Base-by-base conservation (phyloP, 768 basidiomycete species). In the Suillus bovinus region DNA sequence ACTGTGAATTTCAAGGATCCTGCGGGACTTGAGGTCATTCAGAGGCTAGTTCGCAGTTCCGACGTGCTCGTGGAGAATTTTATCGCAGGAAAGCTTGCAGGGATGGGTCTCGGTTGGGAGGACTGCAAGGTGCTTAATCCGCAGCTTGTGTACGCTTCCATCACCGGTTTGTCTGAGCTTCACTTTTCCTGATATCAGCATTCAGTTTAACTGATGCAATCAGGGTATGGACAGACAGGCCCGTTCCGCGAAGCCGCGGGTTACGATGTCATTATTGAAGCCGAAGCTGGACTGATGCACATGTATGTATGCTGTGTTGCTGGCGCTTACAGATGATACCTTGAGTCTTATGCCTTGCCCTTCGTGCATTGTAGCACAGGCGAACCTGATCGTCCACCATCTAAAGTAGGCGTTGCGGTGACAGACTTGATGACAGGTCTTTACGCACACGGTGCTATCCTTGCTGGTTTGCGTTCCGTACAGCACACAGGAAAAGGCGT, bases 321-420 rank as follows among this genome's bases (percentile, higher is more conserved):
- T 58, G 34, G 39, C 71, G 49, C n/a, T 44, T 63, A 7, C 11
- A 52, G 57, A 57, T 60, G 59, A 60, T n/a, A 59, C 62, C 20
- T 59, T 36, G 58, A 46, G 66, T 65, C 42, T 34, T 67, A 58
- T 31, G 56, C 31, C 62, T 53, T 29, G 36, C 66, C 22, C 65
- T 39, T 24, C 66, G 56, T 33, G 59, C 33, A 63, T 50, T n/a
- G 39, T 66, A 93, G 91, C 67, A 98, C 95, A 17, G 95, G 95
- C 56, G 96, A 96, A 76, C 82, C 88, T 10, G 88, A 90, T 68
- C 87, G 94, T 11, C 84, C 86, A 17, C 96, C 95, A 4, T 88
- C 85, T 70, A 97, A 98, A 75, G 95, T 96, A n/a, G 96, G 96
- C 10, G 95, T 97, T 31, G 95, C 96, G 2, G 89, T 89, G 6